Evolutionary conservation across 2,329 filamentous ascomycete species (phyloP), one percentile per base, ranked within the genome.

Genomic region (Ceratocystis diversiconidia): DNA sequence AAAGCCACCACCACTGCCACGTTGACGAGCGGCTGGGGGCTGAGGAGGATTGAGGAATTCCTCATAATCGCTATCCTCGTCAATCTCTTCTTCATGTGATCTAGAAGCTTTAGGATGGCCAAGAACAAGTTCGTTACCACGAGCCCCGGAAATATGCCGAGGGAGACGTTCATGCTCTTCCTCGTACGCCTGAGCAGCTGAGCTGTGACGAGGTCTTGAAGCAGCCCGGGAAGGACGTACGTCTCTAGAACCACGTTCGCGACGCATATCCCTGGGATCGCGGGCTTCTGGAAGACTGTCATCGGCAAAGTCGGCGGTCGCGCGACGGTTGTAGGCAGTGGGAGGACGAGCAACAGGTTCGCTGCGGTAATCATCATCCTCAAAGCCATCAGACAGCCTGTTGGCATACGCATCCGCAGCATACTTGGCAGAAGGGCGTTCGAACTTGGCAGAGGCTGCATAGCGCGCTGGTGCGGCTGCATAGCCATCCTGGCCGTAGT

Each of bases 111-210:
- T 65, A 22, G 22, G 28, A 25, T 61, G 50, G 12, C 30, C 50
- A 7, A 67, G 32, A 8, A 67, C 63, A 12, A 67, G 63, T 60
- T 67, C 66, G 28, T 67, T 60, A 22, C 66, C 59, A 25, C 64
- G 63, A 15, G 63, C 12, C 43, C 63, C 60, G 1, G 59, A n/a
- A 15, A 60, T 43, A 52, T 30, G 63, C 57, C 63, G 55, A 15
- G 43, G 2, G 15, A 25, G 43, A 17, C 63, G 63, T 2, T 52
- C 50, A 28, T 61, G 63, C 5, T 52, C 50, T 17, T 67, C 63
- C 7, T 67, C 66, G 52, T 60, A 57, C 5, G 55, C 28, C n/a
- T 52, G 10, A 28, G 52, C 52, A 43, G 50, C 46, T n/a, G 48
- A 32, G 55, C 59, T 60, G 41, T 65, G 63, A 41, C 63, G 63